These are phyloP conservation scores for Cerioporus squamosus DNA, from an alignment of 1,284 basidiomycete species.

Conservation along the genomic window DNA sequence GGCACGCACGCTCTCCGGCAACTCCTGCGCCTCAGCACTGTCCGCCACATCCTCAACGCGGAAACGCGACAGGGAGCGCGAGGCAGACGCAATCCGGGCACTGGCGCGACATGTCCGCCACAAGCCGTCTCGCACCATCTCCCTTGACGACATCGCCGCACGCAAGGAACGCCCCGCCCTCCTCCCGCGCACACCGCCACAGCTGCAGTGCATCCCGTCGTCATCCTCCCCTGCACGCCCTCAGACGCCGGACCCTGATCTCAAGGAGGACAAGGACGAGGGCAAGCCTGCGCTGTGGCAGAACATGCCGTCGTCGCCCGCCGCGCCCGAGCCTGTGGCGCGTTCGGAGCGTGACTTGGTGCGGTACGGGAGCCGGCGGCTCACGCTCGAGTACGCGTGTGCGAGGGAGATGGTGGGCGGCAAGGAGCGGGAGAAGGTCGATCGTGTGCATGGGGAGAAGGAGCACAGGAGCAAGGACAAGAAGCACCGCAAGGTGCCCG, in stretches of 20 bases:
- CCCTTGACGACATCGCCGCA: constrained; percentile 58
- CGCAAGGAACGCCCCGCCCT: constrained; percentile 32
- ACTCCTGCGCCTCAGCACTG: constrained; percentile 9
- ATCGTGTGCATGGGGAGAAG: not conserved
- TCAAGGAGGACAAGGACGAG: constrained; percentile 37
- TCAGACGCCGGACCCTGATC: constrained; percentile 36
- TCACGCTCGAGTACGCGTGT: constrained; percentile 76
- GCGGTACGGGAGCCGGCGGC: constrained; percentile 45
- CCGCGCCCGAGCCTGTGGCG: constrained; percentile 46
- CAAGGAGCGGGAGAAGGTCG: not conserved
- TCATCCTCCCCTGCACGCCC: constrained; percentile 18
- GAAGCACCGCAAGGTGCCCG: constrained; percentile 5
- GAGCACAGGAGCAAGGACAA: constrained; percentile 34
- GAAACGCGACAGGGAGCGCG: constrained; percentile 16
- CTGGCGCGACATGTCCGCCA: constrained; percentile 13
- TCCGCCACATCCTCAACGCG: constrained; percentile 2
- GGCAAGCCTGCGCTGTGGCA: constrained; percentile 55
- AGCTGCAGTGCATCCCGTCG: constrained; percentile 3
- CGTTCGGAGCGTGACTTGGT: constrained; percentile 44
- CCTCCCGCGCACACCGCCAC: constrained; percentile 21
- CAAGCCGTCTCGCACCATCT: constrained; percentile 36
- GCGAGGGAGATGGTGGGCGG: constrained; percentile 52
- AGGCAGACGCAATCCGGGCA: not conserved
- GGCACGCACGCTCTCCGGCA: constrained; percentile 16
- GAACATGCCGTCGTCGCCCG: constrained; percentile 72